Evolutionary conservation across 2,329 filamentous ascomycete species (phyloP), one percentile per base, ranked within the genome.

Genomic region (Phialophora expanda): DNA sequence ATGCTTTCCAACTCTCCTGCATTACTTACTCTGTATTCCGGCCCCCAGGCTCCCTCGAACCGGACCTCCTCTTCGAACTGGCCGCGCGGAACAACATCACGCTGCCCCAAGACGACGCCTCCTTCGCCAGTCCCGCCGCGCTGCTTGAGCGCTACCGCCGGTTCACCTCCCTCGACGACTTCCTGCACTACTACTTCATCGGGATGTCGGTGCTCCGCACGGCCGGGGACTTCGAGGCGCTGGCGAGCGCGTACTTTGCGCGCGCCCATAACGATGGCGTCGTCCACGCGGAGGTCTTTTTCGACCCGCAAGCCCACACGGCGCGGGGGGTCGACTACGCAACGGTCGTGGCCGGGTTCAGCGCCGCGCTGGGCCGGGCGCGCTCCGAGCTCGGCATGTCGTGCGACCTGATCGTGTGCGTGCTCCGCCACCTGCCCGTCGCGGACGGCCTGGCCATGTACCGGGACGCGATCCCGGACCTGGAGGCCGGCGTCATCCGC

Each of bases 171-270:
- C 86, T 93, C 24, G 88, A 92, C 74, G 90, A 92, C 78, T 72
- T 93, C 78, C 83, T 93, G 30, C 83, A 87, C 75, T 92, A 91
- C 79, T 93, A 93, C 81, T 93, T 90, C 80, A 86, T 89, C 69
- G 90, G 88, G 73, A 91, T 92, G 85, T 87, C 84, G 44, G 89
- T 89, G 5, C 84, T 93, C 20, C 78, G 88, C 65, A 83, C 84
- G 4, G 79, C 83, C 14, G 77, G 80, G 12, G 91, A 93, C 78
- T 93, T 91, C 72, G 89, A 91, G 75, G 84, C 84, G 56, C 82
- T 94, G 11, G 89, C 89, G 2, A 91, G 86, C 81, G 85, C 86
- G 68, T 93, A 94, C 79, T 90, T 93, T 76, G 73, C 81, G 41
- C 85, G 84, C 65, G 90, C 89, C 1, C 82, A 86, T 38, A 77